phyloP scores from a whole-genome alignment of 768 basidiomycete species.

The Russula compacta region DNA sequence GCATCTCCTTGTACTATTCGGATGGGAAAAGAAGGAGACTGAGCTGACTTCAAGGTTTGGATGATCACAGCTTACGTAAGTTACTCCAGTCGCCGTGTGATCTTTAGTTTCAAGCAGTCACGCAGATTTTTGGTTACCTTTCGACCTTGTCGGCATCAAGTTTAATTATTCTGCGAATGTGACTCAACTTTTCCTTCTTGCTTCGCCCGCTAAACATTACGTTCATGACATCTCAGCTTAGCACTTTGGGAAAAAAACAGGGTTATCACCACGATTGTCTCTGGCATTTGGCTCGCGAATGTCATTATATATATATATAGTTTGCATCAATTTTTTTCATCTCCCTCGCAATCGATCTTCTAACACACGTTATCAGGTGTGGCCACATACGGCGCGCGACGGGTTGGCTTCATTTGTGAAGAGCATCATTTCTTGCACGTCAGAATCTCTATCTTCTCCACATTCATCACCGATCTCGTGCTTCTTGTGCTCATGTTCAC shows the following conservation, averaged over 20 bases:
- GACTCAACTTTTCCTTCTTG: neutral
- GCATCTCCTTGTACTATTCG: neutral
- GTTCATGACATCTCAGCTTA: neutral
- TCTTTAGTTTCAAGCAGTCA: neutral
- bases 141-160: constrained; percentile 4
- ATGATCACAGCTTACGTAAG: neutral
- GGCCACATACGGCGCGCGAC: neutral
- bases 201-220: neutral
- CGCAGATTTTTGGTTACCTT: neutral
- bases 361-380: neutral
- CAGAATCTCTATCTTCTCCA: neutral
- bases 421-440: neutral
- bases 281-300: neutral
- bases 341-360: neutral
- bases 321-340: neutral
- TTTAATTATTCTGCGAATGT: constrained; percentile 14
- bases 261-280: neutral
- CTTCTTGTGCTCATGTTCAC: neutral
- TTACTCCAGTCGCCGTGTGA: neutral
- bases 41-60: neutral
- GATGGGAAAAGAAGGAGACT: neutral
- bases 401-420: neutral
- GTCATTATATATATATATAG: neutral
- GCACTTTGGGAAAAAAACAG: constrained; percentile 5
- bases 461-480: neutral